Conservation (phyloP, 2,329 filamentous ascomycete species). For the Trichoderma breve region DNA sequence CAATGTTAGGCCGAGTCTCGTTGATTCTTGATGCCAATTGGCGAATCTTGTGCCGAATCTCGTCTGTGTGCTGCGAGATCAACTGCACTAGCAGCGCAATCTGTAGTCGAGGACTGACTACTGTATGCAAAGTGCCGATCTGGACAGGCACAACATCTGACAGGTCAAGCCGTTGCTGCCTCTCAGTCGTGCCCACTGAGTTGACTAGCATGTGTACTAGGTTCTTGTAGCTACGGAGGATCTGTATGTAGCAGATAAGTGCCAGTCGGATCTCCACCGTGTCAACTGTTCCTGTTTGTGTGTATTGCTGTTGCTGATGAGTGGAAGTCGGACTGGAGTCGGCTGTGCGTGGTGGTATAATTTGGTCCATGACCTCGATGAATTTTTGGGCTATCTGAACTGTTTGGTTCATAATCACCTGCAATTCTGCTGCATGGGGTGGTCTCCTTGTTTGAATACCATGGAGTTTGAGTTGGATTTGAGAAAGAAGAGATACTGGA, state of each 20-base stretch:
- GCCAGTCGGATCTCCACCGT: not conserved
- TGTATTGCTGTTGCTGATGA: not conserved
- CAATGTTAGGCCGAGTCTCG: not conserved
- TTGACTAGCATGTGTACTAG: not conserved
- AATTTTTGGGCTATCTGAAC: not conserved
- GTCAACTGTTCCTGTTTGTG: not conserved
- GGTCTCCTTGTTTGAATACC: not conserved
- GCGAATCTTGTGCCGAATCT: not conserved
- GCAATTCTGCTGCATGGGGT: not conserved
- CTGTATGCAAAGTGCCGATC: not conserved
- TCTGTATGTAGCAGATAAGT: slow-evolving; percentile 1
- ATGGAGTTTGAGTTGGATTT: not conserved
- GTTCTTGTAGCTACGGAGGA: not conserved
- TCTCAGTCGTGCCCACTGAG: not conserved
- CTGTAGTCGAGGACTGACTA: not conserved
- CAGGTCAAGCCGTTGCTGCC: not conserved
- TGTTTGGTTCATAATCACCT: not conserved
- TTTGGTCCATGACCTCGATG: not conserved
- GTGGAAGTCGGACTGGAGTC: not conserved
- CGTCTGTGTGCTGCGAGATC: not conserved
- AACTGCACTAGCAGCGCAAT: not conserved
- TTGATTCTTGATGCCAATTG: not conserved
- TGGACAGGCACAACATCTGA: not conserved
- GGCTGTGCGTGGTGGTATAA: not conserved
- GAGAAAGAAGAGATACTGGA: not conserved